Percentiles rank a stretch among this genome's conserved stretches.
These are phyloP conservation scores for Eremomyces bilateralis DNA, from an alignment of 495 filamentous ascomycete genomes.

Conservation along the genomic window DNA sequence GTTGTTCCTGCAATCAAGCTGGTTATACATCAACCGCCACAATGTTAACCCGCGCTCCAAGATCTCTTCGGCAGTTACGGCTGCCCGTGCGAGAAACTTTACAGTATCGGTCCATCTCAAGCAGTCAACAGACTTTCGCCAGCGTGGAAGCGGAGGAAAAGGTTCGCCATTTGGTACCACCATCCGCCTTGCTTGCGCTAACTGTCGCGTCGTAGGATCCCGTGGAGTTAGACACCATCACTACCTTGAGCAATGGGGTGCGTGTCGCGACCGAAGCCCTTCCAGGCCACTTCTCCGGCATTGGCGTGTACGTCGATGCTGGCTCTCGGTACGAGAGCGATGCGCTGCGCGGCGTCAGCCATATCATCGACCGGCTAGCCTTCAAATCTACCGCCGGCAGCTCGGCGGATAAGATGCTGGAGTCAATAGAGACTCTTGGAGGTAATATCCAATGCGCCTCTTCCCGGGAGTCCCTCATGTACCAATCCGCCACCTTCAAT, in stretches of 20 bases:
- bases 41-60: no score
- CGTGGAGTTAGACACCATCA: conserved; percentile 68
- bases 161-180: no score
- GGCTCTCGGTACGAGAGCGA: conserved; percentile 87
- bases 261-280: conserved; percentile 90
- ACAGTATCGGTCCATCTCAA: no score
- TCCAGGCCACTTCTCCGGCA: conserved; percentile 82
- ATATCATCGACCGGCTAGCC: conserved; percentile 86
- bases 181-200: no score
- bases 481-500: conserved; percentile 96
- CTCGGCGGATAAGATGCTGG: conserved; percentile 65
- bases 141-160: no score
- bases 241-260: conserved; percentile 78
- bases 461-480: conserved; percentile 91
- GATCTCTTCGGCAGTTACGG: no score
- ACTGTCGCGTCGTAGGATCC: no score
- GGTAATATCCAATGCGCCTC: conserved; percentile 94
- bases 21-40: no score
- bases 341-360: conserved; percentile 69
- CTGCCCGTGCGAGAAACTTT: no score
- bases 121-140: no score
- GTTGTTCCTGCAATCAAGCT: no score
- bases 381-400: conserved; percentile 77
- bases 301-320: conserved; percentile 92
- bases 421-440: conserved; percentile 64